Evolutionary conservation across 129 eudicot species (phyloP), one percentile per base, ranked within the genome.

Genomic region (Pittosporum tobira): DNA sequence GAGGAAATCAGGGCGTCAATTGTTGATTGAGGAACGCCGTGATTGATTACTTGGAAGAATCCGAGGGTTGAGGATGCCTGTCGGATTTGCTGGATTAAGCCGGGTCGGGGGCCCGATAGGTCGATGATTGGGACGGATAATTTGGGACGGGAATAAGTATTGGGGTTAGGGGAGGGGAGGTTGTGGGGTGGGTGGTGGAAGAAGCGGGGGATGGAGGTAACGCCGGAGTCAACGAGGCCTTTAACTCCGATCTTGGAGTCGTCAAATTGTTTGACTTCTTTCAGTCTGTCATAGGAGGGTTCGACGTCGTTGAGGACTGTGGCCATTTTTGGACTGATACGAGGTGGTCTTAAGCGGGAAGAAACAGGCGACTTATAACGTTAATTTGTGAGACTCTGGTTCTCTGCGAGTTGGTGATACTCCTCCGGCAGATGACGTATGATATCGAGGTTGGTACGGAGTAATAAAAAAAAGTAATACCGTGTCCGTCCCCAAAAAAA

Each of bases 171-270:
- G 6, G 46, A 50, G 36, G 71, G 63, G 16, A 58, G 73, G 61
- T 73, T 71, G 37, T 75, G 80, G 48, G 83, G 81, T 9, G 85
- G 79, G 56, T 80, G 94, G 68, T 71, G 82, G 73, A 84, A 84
- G 73, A 84, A 45, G 51, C 70, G 66, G 4, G 94, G 94, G 28
- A 84, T 75, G 59, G 84, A 19, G 28, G 75, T 77, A 34, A 69
- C 38, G 61, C 94, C 94, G 19, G 88, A 75, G 50, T 84, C 94
- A 31, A 84, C 62, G 2, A 84, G 46, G 48, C 88, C 88, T 69
- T 84, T 84, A 11, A 74, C 82, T 13, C 94, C 94, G 59, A 84
- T 52, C 56, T 84, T 84, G 42, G 79, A 77, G 36, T 77, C 79
- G 66, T 84, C 94, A 69, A 84, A 84, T 43, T 69, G 63, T 74